These are phyloP conservation scores for Cyberlindnera mrakii DNA, from an alignment of 805 yeast species.

Conservation along the genomic window DNA sequence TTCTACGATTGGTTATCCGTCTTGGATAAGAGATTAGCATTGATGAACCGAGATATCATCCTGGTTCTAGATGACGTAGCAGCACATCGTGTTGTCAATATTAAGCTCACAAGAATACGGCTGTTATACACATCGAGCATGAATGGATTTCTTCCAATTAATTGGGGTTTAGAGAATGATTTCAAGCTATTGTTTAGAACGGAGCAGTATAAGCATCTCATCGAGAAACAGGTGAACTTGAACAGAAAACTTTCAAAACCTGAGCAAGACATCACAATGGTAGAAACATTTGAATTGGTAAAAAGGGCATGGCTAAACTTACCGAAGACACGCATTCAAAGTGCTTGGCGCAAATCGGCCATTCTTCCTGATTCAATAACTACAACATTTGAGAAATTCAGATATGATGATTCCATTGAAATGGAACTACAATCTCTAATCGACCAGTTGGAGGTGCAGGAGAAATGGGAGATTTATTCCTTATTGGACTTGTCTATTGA, in stretches of 20 bases:
- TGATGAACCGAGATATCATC: constrained; percentile 43
- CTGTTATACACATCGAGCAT: constrained; percentile 33
- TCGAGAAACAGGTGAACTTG: constrained; percentile 20
- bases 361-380: constrained; percentile 30
- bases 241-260: constrained; percentile 23
- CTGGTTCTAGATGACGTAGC: constrained; percentile 57
- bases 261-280: constrained; percentile 43
- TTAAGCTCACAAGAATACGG: constrained; percentile 38
- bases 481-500: constrained; percentile 43
- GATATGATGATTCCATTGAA: constrained; percentile 33
- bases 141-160: constrained; percentile 47
- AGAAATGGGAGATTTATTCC: constrained; percentile 54
- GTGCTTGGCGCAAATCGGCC: constrained; percentile 40
- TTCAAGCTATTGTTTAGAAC: constrained; percentile 52
- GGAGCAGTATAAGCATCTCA: constrained; percentile 43
- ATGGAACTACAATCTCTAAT: constrained; percentile 38
- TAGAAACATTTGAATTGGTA: constrained; percentile 53
- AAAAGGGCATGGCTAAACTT: constrained; percentile 49
- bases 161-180: constrained; percentile 59
- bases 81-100: constrained; percentile 52
- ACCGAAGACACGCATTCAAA: constrained; percentile 30
- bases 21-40: constrained; percentile 51
- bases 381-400: constrained; percentile 22
- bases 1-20: constrained; percentile 58
- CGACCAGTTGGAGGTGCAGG: constrained; percentile 39